Evolutionary conservation across 306 rosid species (phyloP), one percentile per base, ranked within the genome.

Genomic region (Calophaca sinica): DNA sequence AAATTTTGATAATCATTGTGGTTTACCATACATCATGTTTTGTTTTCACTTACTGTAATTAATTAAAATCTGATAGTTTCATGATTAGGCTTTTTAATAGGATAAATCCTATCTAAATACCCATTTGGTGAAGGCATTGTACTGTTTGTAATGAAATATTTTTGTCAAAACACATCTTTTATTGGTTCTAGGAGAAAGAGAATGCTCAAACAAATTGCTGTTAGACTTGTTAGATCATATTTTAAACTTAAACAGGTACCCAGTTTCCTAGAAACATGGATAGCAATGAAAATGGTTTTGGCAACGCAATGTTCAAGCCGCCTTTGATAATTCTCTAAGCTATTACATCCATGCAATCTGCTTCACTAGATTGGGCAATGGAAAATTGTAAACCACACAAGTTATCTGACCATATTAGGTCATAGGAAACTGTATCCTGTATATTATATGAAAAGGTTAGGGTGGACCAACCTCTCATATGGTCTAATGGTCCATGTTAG

Each of bases 61-160:
- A 36, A 48, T 26, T 68, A 63, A 73, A 66, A 46, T 76, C 51
- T 15, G 57, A 55, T n/a, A 68, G 28, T 48, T 84, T 73, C 46
- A 26, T 53, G 32, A 72, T 29, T 7, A 13, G 54, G 70, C 38
- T 77, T 44, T n/a, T 6, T 57, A 38, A 10, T 49, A 48, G 61
- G 71, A 66, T 69, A 39, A 74, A 62, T 26, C 59, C 7, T 11
- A 36, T 45, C 80, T 28, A 42, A 31, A 38, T 53, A 45, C 66
- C 59, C 65, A 26, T 55, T 32, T 50, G 54, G 64, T 49, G 55
- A 55, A 41, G 31, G 13, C 41, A 5, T 12, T 59, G 38, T 54
- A 33, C 53, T 39, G 7, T 49, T 67, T 4, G 5, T 5, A 33
- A 50, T 58, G 36, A 60, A 58, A 12, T 52, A 2, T 54, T 33